These are phyloP conservation scores for Phytophthora pistaciae DNA, from an alignment of 352 stramenopile species.

Conservation along the genomic window DNA sequence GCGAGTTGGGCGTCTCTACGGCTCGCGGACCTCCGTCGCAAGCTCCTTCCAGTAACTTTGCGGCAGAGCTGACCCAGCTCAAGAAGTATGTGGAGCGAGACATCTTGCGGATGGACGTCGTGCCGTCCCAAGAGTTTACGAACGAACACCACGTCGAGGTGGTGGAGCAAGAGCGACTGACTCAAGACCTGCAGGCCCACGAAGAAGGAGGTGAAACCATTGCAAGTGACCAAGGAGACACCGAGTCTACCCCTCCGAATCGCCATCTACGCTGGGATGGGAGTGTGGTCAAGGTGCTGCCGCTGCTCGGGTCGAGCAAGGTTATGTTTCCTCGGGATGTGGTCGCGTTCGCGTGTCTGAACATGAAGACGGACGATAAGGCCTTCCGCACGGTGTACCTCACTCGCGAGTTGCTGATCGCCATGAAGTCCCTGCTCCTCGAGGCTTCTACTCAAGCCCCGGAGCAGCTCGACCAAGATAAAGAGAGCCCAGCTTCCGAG, in stretches of 20 bases:
- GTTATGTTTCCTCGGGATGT: conserved; percentile 35
- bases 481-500: conserved; percentile 1
- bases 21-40: conserved; percentile 5
- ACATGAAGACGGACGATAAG: conserved; percentile 23
- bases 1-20: conserved; percentile 8
- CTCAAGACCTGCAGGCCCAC: conserved; percentile 56
- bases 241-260: neutral
- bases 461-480: neutral
- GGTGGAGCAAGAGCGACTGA: conserved; percentile 52
- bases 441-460: neutral
- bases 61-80: conserved; percentile 32
- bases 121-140: conserved; percentile 44
- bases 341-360: conserved; percentile 48
- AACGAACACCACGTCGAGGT: conserved; percentile 44
- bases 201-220: conserved; percentile 24
- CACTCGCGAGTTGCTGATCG: conserved; percentile 27
- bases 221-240: conserved; percentile 3
- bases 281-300: conserved; percentile 46
- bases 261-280: conserved; percentile 42
- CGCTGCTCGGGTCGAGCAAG: conserved; percentile 24
- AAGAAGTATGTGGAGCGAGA: conserved; percentile 60
- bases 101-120: conserved; percentile 51
- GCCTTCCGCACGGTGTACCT: conserved; percentile 52
- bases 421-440: conserved; percentile 37
- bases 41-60: conserved; percentile 18